Evolutionary conservation across 495 filamentous ascomycete genomes (phyloP), one percentile per base, ranked within the genome.

Genomic region (Xylaria scruposa): DNA sequence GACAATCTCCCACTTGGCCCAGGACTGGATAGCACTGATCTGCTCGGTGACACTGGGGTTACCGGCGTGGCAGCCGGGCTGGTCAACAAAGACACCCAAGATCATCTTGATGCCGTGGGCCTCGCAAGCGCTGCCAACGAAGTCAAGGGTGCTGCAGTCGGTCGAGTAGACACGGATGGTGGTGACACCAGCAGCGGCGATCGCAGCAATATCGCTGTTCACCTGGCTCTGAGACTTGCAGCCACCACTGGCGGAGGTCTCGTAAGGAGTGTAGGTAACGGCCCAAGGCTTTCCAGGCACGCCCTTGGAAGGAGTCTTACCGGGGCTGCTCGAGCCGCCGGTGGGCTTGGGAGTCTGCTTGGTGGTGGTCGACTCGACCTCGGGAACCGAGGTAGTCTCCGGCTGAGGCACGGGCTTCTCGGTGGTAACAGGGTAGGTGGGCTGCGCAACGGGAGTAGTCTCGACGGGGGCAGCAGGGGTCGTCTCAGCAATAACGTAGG

Each of bases 251-350:
- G 71, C 72, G 72, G 72, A 66, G 62, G 77, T 70, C 76, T 84
- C 84, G 85, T 94, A 98, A 24, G 95, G 93, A 51, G 93, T 94
- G 89, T 97, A 98, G 74, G 96, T 93, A 78, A 98, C 94, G 85
- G 91, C 93, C 91, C 92, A 97, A 78, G 90, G 86, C 81, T 86
- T 80, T 66, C 86, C 86, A 72, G 82, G 84, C 4, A 51, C 19
- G 64, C 83, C 84, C 38, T 61, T 26, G 24, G 4, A 1, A 0
- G 70, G 70, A 31, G 51, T 60, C 38, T 64, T 71, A 24, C 49
- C 53, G 0, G 70, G 62, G 26, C 61, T n/a, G 40, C 77, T 73
- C 54, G 36, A 38, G 36, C 36, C 36, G 36, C 36, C 36, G 36
- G 70, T 68, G 56, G 77, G 73, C 71, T 74, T 67, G 8, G 77